Evolutionary conservation across 208 protist species (phyloP).

Genomic region (Trypanosoma avium): DNA sequence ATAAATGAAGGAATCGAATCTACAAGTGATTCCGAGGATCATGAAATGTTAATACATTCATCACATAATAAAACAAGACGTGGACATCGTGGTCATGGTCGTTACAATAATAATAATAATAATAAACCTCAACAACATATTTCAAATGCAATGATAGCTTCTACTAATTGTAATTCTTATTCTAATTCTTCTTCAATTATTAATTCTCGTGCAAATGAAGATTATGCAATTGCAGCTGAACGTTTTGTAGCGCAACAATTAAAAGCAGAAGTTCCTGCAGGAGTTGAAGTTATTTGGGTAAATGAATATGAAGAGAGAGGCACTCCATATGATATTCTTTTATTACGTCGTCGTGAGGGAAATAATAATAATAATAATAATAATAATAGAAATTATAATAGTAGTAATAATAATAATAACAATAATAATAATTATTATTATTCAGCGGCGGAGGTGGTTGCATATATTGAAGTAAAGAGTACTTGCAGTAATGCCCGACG

Average conservation of each 20-base stretch:
- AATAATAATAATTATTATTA: background rate
- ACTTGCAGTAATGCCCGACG: slow-evolving; percentile 49
- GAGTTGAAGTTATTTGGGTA: slow-evolving; percentile 70
- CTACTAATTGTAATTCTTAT: too few species aligned
- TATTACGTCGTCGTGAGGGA: slow-evolving; percentile 31
- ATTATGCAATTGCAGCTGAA: slow-evolving; percentile 73
- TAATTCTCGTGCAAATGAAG: slow-evolving; percentile 23
- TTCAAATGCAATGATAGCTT: slow-evolving; percentile 4
- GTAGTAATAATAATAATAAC: background rate
- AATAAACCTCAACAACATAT: too few species aligned
- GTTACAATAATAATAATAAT: too few species aligned
- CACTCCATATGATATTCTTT: slow-evolving; percentile 78
- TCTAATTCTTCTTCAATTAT: too few species aligned
- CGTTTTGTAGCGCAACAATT: slow-evolving; percentile 65
- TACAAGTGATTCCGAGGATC: too few species aligned
- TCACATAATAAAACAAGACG: too few species aligned
- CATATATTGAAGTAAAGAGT: slow-evolving; percentile 83
- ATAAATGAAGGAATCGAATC: too few species aligned
- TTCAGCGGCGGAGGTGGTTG: slow-evolving; percentile 36
- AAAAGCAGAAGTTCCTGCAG: slow-evolving; percentile 32
- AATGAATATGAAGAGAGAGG: slow-evolving; percentile 68
- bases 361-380: background rate
- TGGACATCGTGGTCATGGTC: slow-evolving; percentile 1
- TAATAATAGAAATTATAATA: background rate
- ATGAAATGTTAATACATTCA: too few species aligned